Base-by-base conservation (phyloP, 148 eudicot species). In the Rhododendron griersonianum region DNA sequence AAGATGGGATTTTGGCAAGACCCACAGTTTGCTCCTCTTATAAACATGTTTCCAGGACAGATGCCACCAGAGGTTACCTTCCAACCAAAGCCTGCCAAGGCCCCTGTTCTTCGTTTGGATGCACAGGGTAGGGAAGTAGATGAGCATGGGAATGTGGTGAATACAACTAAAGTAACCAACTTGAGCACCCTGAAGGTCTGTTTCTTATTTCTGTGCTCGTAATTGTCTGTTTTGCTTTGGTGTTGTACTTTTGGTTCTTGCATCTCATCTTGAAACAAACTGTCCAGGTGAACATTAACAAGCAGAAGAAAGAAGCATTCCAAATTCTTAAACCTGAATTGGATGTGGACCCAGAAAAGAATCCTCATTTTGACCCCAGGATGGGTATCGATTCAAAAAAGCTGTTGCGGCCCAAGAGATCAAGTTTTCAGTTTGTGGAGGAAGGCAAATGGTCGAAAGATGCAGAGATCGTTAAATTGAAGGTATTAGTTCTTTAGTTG, bases 401-500 rank as follows among this genome's bases (percentile, higher is more conserved):
- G 90, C 90, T 97, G 81, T 92, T 97, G 83, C 93, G 99, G 90
- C 98, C 99, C 78, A 97, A 94, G 90, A 94, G 91, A 85, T 89
- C 90, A 91, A 90, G 80, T 65, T 95, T 97, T 87, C 99, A 91
- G 91, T 97, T 97, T 92, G 99, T 95, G n/a, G 98, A 95, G 89
- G 99, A 97, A 94, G 99, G 99, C 51, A 95, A 95, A 92, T 97
- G 99, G 99, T 91, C 99, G 21, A 94, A 87, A 89, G 99, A 97
- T 30, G 98, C 99, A 84, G 98, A 97, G 90, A 93, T 92, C 3
- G 91, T 93, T 37, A 97, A 94, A 87, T 80, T 95, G 84, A 95
- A 93, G 96, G 99, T 95, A 89, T 83, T 84, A 55, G 19, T 55
- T 78, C 93, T 87, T 86, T 82, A 44, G 35, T 35, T 75, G 19